Evolutionary conservation across 257 asterid genomes (phyloP).

Genomic region (Hygrophila difformis): DNA sequence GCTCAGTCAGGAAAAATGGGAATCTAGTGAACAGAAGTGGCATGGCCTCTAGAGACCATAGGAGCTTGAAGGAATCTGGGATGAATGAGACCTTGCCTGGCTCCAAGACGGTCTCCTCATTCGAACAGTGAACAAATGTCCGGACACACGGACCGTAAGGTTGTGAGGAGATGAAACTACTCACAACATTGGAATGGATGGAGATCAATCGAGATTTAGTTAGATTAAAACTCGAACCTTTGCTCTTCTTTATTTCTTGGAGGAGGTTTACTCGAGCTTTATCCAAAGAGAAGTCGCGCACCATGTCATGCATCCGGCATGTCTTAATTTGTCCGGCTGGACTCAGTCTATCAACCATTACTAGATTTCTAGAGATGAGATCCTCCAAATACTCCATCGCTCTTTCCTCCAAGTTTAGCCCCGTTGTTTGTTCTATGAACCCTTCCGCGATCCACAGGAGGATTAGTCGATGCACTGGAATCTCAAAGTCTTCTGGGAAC

Average conservation of each 20-base stretch:
- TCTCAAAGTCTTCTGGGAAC: not conserved
- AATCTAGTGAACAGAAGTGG: constrained; percentile 10
- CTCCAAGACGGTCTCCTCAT: constrained; percentile 7
- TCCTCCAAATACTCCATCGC: constrained; percentile 32
- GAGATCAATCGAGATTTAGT: constrained; percentile 12
- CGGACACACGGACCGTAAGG: constrained; percentile 13
- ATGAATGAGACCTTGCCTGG: not conserved
- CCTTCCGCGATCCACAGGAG: constrained; percentile 15
- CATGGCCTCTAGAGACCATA: constrained; percentile 20
- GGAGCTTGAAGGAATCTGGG: constrained; percentile 9
- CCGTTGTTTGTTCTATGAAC: not conserved
- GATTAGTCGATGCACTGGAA: not conserved
- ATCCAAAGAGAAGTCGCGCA: constrained; percentile 29
- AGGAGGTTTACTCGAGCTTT: constrained; percentile 18
- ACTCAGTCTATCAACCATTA: constrained; percentile 23
- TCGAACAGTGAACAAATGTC: constrained; percentile 12
- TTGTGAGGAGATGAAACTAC: not conserved
- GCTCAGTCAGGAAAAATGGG: not conserved
- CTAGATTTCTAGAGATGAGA: constrained; percentile 32
- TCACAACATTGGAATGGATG: constrained; percentile 9
- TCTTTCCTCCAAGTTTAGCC: constrained; percentile 8
- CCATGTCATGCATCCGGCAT: constrained; percentile 31
- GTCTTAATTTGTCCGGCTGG: constrained; percentile 27
- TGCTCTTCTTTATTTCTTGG: constrained; percentile 23
- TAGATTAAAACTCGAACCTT: constrained; percentile 1